These are phyloP conservation scores for Flaveria bidentis DNA, from an alignment of 129 eudicot species.

Conservation along the genomic window DNA sequence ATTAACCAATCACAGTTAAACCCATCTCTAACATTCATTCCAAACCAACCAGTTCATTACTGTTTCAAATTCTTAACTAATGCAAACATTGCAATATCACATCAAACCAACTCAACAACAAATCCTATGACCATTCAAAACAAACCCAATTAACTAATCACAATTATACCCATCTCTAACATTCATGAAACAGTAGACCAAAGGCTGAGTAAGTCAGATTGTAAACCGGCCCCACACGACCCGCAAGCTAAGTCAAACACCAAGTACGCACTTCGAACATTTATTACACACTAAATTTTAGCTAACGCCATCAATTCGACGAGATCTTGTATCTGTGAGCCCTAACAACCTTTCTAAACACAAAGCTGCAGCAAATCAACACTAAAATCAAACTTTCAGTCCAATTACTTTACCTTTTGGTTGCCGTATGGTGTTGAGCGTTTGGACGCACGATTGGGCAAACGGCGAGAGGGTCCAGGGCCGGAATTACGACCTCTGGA, in stretches of 20 bases:
- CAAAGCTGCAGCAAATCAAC: background rate
- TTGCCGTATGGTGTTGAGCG: conserved; percentile 42
- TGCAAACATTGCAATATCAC: no score
- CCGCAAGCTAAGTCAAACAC: no score
- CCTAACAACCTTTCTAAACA: background rate
- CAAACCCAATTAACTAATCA: background rate
- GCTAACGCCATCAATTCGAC: background rate
- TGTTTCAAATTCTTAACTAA: background rate
- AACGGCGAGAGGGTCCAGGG: conserved; percentile 51
- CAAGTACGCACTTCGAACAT: background rate
- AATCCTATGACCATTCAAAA: background rate
- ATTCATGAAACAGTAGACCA: background rate
- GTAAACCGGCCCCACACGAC: no score
- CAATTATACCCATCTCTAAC: background rate
- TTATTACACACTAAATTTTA: background rate
- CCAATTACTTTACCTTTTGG: conserved; percentile 26
- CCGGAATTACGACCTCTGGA: conserved; percentile 44
- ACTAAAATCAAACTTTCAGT: background rate
- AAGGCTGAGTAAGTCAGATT: no score
- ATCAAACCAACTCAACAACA: background rate
- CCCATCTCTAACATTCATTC: background rate
- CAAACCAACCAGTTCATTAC: background rate
- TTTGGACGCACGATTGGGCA: conserved; percentile 40
- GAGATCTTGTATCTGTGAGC: conserved; percentile 14
- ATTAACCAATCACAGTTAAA: background rate